phyloP scores from a whole-genome alignment of 768 basidiomycete species.

The Mycena vitilis region DNA sequence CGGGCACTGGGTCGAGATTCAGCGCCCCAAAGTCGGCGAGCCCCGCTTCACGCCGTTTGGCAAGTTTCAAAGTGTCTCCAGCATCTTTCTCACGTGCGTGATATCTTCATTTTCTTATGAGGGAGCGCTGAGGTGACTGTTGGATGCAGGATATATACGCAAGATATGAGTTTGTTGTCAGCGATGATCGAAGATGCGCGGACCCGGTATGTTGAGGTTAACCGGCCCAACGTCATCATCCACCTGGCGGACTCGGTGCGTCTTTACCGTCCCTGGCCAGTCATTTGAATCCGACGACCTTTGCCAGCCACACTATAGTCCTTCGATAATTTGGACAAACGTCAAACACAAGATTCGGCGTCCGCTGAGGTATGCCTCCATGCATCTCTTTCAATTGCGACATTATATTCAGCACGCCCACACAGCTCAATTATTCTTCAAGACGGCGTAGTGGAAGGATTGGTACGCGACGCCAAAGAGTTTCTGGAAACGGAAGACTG shows the following conservation, averaged over 20 bases:
- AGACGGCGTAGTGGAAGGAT: constrained; percentile 41
- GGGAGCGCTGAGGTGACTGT: too few species aligned
- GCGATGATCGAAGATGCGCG: constrained; percentile 57
- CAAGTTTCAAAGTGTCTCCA: not conserved
- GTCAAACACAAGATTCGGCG: constrained; percentile 44
- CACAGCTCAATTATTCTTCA: constrained; percentile 46
- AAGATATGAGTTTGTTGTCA: constrained; percentile 53
- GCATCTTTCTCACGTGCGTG: constrained; percentile 48
- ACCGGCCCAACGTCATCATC: constrained; percentile 54
- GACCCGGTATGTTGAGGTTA: constrained; percentile 51
- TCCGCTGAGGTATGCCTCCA: constrained; percentile 36
- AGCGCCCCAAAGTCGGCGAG: constrained; percentile 35
- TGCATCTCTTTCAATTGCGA: too few species aligned
- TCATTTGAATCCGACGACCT: too few species aligned
- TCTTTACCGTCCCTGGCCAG: too few species aligned
- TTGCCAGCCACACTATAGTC: constrained; percentile 36
- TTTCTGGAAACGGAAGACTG: constrained; percentile 48
- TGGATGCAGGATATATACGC: constrained; percentile 53
- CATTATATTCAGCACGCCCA: too few species aligned
- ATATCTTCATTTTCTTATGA: too few species aligned
- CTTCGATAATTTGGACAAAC: constrained; percentile 29
- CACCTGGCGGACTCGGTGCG: constrained; percentile 50
- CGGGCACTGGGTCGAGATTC: constrained; percentile 55
- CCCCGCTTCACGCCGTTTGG: constrained; percentile 11
- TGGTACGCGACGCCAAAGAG: constrained; percentile 47